phyloP scores from a whole-genome alignment of 2,329 filamentous ascomycete genomes.

The Ceratocystis lukuohia region DNA sequence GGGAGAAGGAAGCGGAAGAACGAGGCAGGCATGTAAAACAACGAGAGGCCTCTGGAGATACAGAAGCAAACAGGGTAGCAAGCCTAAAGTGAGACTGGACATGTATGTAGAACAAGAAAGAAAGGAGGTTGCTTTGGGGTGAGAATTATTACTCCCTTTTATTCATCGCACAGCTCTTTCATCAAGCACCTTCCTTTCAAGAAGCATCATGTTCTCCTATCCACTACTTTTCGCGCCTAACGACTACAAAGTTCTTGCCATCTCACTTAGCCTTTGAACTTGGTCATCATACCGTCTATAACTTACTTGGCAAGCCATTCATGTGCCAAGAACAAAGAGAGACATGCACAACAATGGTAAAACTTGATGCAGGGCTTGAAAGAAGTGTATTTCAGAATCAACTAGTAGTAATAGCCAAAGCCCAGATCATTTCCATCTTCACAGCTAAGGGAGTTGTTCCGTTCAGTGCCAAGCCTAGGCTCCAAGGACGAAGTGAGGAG shows the following conservation, averaged over 20 bases:
- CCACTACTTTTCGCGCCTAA: neutral
- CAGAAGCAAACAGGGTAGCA: neutral
- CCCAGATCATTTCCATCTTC: neutral
- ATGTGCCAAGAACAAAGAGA: neutral
- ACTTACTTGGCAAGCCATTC: neutral
- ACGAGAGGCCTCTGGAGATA: neutral
- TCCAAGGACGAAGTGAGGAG: neutral
- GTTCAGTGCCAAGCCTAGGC: constrained; percentile 5
- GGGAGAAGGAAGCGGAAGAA: neutral
- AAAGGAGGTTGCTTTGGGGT: neutral
- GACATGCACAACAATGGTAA: constrained; percentile 1
- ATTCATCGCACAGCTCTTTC: neutral
- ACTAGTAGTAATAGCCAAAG: neutral
- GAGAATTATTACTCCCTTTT: neutral
- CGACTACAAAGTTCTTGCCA: neutral
- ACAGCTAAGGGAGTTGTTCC: neutral
- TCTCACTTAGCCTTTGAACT: neutral
- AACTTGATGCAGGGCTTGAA: neutral
- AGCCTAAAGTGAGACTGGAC: neutral
- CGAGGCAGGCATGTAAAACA: neutral
- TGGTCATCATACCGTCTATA: neutral
- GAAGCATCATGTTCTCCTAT: neutral
- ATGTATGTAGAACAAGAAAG: neutral
- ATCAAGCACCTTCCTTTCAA: neutral
- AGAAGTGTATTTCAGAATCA: neutral